Percentiles rank a stretch among this genome's conserved stretches.
Conservation (phyloP, 805 yeast genomes). For the Kuraishia piskuri region DNA sequence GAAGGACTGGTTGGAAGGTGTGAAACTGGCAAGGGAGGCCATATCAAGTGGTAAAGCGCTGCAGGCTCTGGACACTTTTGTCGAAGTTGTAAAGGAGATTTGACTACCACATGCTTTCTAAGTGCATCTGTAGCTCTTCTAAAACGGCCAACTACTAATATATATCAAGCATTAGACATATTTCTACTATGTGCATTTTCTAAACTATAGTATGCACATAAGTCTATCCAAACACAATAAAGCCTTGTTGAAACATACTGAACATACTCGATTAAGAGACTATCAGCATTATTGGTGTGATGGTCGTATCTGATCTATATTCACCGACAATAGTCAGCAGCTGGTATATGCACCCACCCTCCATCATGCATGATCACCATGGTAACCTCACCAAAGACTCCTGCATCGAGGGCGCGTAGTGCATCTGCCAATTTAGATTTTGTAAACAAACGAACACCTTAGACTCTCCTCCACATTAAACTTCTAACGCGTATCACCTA, state of each 20-base stretch:
- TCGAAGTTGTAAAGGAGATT: conserved; percentile 20
- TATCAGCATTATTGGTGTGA: too few relatives aligned
- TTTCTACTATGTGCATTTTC: not conserved
- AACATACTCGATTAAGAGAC: too few relatives aligned
- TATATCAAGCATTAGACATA: not conserved
- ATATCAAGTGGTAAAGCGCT: conserved; percentile 63
- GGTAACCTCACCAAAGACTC: not conserved
- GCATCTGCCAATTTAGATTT: not conserved
- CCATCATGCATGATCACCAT: not conserved
- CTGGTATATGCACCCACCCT: too few relatives aligned
- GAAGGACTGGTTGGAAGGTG: conserved; percentile 69
- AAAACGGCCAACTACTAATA: conserved; percentile 1
- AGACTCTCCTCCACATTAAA: not conserved
- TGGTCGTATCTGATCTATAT: too few relatives aligned
- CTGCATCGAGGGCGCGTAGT: not conserved
- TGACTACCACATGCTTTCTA: not conserved
- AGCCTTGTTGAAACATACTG: too few relatives aligned
- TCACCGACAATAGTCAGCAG: too few relatives aligned
- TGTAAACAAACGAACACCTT: not conserved
- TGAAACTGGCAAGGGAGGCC: conserved; percentile 58
- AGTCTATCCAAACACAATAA: too few relatives aligned
- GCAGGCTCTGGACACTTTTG: conserved; percentile 47
- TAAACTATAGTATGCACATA: too few relatives aligned
- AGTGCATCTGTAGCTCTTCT: not conserved
- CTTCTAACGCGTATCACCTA: conserved; percentile 1